These are phyloP conservation scores for Aspergillus sp. DNA, from an alignment of 2,329 filamentous ascomycete genomes.

Conservation along the genomic window DNA sequence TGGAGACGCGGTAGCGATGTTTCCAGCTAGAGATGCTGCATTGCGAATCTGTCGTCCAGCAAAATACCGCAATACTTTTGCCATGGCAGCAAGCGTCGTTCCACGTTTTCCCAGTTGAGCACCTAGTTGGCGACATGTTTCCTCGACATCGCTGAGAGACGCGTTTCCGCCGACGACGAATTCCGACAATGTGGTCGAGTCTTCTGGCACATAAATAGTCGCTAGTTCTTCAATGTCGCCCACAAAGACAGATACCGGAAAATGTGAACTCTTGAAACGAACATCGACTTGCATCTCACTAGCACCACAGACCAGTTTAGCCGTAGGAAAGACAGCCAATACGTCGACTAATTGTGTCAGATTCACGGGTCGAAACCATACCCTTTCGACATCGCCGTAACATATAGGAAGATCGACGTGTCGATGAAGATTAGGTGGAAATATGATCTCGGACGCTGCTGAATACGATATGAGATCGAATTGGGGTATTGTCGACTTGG, in stretches of 20 bases:
- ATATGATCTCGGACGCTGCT: slow-evolving; percentile 81
- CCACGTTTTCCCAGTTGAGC: slow-evolving; percentile 55
- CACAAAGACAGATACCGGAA: slow-evolving; percentile 75
- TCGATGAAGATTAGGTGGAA: slow-evolving; percentile 70
- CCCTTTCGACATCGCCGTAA: slow-evolving; percentile 80
- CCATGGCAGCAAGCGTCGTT: slow-evolving; percentile 71
- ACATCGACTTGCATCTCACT: slow-evolving; percentile 90
- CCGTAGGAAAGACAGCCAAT: slow-evolving; percentile 67
- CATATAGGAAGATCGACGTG: slow-evolving; percentile 68
- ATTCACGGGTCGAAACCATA: slow-evolving; percentile 75
- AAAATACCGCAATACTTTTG: slow-evolving; percentile 59
- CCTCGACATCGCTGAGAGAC: background rate
- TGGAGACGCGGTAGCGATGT: slow-evolving; percentile 86
- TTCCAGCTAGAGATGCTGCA: slow-evolving; percentile 93
- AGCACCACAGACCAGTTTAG: slow-evolving; percentile 82
- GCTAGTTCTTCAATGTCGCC: slow-evolving; percentile 77
- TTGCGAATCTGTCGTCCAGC: slow-evolving; percentile 85
- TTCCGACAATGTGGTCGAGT: too few relatives aligned
- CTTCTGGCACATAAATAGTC: background rate
- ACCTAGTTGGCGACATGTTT: background rate
- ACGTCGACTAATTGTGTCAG: slow-evolving; percentile 75
- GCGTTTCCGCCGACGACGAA: too few relatives aligned
- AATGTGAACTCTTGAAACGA: slow-evolving; percentile 83
- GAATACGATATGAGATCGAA: slow-evolving; percentile 76
- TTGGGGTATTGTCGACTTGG: too few relatives aligned